Evolutionary conservation across 345 rosid species (phyloP), one percentile per base, ranked within the genome.

Genomic region (Eucalyptus marginata): DNA sequence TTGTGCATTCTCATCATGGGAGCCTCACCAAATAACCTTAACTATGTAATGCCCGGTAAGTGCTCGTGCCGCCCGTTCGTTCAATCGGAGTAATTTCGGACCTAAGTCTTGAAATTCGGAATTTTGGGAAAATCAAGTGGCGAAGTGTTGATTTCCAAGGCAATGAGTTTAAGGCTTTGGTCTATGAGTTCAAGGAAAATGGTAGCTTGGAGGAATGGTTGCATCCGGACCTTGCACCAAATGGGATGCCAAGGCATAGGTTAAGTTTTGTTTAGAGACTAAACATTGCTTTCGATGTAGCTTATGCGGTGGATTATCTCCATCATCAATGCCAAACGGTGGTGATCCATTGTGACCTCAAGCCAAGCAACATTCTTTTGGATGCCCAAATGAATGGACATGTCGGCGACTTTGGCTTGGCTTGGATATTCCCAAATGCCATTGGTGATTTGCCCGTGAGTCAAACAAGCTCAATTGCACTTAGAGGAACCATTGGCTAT

Each of bases 191-290:
- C 84, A 86, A 87, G 90, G 52, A 81, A 47, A 91, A 91, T 79
- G 90, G 90, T 22, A 91, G 89, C 86, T 83, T 91, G 31, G 90
- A 91, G 13, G 89, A 91, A 31, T 91, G 90, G 90, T 52, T 89
- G 87, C 90, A 87, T 80, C 86, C 88, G 27, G 22, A 25, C 43
- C 6, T 7, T 29, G 49, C 44, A 24, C 29, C 22, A 29, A 36
- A 40, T 11, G 88, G 40, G 25, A 49, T 33, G 4, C 66, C 5
- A 59, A 54, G 17, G 31, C 68, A 40, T 6, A 33, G n/a, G 11
- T 87, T 91, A 29, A 54, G 24, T 66, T 58, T 89, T 66, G 51
- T 87, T 46, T 88, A 58, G 27, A 71, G 88, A 58, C 52, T 91
- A 51, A 85, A 46, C 36, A 86, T 89, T 86, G 89, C 52, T 43